phyloP scores from a whole-genome alignment of 2,329 filamentous ascomycete genomes.

The Fusarium humuli region DNA sequence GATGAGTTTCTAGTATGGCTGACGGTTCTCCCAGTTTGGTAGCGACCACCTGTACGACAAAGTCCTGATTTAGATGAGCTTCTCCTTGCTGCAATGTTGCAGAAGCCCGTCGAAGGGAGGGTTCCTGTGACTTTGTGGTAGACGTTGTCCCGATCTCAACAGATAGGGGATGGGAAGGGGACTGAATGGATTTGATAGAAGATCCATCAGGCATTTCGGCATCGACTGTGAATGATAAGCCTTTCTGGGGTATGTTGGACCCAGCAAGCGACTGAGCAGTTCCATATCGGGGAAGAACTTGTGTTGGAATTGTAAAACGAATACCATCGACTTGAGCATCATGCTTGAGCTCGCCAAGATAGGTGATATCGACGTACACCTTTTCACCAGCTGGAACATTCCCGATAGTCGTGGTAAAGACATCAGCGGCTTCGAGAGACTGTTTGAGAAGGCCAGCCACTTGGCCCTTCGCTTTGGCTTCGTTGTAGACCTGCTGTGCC shows the following conservation, averaged over 20 bases:
- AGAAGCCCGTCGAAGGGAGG: conserved; percentile 69
- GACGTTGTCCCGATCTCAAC: conserved; percentile 70
- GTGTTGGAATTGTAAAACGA: conserved; percentile 75
- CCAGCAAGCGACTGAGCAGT: conserved; percentile 3
- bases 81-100: conserved; percentile 67
- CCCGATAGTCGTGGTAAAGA: conserved; percentile 75
- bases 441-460: conserved; percentile 75
- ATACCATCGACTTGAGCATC: conserved; percentile 75
- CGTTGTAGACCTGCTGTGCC: conserved; percentile 69
- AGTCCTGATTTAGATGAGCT: conserved; percentile 70
- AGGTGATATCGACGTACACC: conserved; percentile 71
- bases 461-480: conserved; percentile 68
- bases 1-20: conserved; percentile 75
- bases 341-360: conserved; percentile 78
- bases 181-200: conserved; percentile 71
- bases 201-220: conserved; percentile 63
- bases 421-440: conserved; percentile 68
- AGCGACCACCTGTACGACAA: conserved; percentile 72
- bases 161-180: conserved; percentile 75
- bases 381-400: conserved; percentile 71
- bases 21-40: conserved; percentile 70
- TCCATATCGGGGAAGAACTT: conserved; percentile 76
- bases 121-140: conserved; percentile 56
- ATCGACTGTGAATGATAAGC: conserved; percentile 51
- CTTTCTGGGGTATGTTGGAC: conserved; percentile 14